phyloP scores from a whole-genome alignment of 2,329 filamentous ascomycete genomes.

The Verticillium nonalfalfae region DNA sequence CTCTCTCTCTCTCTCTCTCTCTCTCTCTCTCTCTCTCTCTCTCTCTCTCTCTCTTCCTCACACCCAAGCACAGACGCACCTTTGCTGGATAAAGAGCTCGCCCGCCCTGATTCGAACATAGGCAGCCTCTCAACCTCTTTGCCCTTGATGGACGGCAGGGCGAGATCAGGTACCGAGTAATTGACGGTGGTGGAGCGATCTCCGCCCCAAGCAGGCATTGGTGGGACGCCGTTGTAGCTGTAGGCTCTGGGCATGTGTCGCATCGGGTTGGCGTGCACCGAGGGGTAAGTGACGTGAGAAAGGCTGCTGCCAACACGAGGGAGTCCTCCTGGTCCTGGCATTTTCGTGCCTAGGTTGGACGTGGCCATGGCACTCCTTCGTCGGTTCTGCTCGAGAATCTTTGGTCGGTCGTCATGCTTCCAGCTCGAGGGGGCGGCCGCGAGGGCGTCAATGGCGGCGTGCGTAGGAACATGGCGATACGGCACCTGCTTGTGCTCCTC shows the following conservation, averaged over 20 bases:
- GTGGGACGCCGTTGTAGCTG: slow-evolving; percentile 33
- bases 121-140: slow-evolving; percentile 31
- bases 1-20: no score
- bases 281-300: slow-evolving; percentile 40
- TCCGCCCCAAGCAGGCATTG: slow-evolving; percentile 17
- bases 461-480: slow-evolving; percentile 56
- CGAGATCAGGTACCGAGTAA: slow-evolving; percentile 19
- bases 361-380: slow-evolving; percentile 41
- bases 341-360: slow-evolving; percentile 28
- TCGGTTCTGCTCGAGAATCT: slow-evolving; percentile 44
- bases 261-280: slow-evolving; percentile 30
- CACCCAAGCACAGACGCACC: slow-evolving; percentile 13
- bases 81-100: slow-evolving; percentile 30
- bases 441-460: slow-evolving; percentile 53
- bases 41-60: no score
- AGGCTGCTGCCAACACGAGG: slow-evolving; percentile 42
- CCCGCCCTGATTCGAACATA: slow-evolving; percentile 22
- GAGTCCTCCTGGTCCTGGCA: slow-evolving; percentile 19
- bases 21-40: no score
- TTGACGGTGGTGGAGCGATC: slow-evolving; percentile 20
- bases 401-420: slow-evolving; percentile 37
- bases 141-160: slow-evolving; percentile 29
- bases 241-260: slow-evolving; percentile 33
- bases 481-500: slow-evolving; percentile 18
- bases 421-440: slow-evolving; percentile 46